Conservation (phyloP, 306 rosid genomes). For the Begonia fuchsioides region DNA sequence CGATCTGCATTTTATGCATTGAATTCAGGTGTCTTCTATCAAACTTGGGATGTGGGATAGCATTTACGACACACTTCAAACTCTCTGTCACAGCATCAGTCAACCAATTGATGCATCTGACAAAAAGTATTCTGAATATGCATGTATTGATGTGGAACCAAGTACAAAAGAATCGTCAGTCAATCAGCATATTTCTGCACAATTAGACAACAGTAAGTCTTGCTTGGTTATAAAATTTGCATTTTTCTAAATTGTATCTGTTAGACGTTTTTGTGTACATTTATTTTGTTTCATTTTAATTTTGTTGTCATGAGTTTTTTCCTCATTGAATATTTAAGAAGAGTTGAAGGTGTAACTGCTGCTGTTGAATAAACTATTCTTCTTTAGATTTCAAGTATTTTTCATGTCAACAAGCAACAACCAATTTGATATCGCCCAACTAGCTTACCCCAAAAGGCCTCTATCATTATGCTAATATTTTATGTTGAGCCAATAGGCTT, state of each 20-base stretch:
- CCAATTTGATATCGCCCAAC: too few relatives aligned
- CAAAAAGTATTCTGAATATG: constrained; percentile 28
- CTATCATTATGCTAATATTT: too few relatives aligned
- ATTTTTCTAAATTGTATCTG: too few relatives aligned
- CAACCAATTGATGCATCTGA: constrained; percentile 23
- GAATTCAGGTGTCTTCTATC: constrained; percentile 65
- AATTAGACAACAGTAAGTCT: constrained; percentile 31
- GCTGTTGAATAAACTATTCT: too few relatives aligned
- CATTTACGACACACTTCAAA: constrained; percentile 69
- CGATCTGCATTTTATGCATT: constrained; percentile 1
- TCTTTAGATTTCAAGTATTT: too few relatives aligned
- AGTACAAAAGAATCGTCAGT: constrained; percentile 16
- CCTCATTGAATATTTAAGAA: too few relatives aligned
- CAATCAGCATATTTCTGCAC: constrained; percentile 15
- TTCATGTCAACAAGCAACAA: background rate
- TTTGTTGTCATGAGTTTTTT: too few relatives aligned
- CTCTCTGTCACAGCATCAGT: constrained; percentile 14
- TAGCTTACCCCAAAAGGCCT: too few relatives aligned
- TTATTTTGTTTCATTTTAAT: too few relatives aligned
- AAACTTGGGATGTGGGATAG: constrained; percentile 77
- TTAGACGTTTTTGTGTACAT: too few relatives aligned
- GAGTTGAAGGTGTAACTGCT: too few relatives aligned
- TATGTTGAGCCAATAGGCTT: too few relatives aligned
- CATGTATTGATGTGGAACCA: constrained; percentile 57
- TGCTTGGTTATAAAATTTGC: constrained; percentile 4